Evolutionary conservation across 306 rosid species (phyloP).

Genomic region (Gastrolobium villosum): DNA sequence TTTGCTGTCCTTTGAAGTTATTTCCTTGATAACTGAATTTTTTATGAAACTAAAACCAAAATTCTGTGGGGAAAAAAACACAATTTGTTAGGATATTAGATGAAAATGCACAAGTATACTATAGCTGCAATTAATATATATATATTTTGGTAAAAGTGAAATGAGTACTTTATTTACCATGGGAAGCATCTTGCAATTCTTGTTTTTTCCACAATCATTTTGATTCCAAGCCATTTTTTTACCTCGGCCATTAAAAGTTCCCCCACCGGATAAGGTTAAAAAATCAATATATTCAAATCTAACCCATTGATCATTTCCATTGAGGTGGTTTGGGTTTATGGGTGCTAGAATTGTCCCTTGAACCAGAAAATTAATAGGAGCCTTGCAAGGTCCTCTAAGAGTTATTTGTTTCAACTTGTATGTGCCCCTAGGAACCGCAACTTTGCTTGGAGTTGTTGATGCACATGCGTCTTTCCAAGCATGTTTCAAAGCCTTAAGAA

Average conservation of each 20-base stretch:
- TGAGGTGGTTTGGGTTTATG: not conserved
- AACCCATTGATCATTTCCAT: constrained; percentile 23
- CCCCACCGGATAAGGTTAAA: not conserved
- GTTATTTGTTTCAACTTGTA: constrained; percentile 7
- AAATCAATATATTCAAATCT: constrained; percentile 22
- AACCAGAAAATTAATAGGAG: not conserved
- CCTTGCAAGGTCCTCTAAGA: constrained; percentile 25
- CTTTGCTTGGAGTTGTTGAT: constrained; percentile 25
- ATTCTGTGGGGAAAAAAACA: not conserved
- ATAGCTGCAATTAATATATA: not conserved
- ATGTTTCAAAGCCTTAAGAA: constrained; percentile 17
- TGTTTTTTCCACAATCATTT: not conserved
- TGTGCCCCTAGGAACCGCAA: not conserved
- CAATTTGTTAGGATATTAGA: not conserved
- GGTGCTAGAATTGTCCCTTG: constrained; percentile 17
- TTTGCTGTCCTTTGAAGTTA: constrained; percentile 38
- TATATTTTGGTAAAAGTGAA: no score
- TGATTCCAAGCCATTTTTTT: constrained; percentile 28
- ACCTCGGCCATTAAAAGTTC: constrained; percentile 30
- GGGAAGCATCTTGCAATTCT: not conserved
- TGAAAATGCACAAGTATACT: not conserved
- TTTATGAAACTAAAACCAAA: constrained; percentile 8
- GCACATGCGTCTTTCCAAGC: constrained; percentile 24
- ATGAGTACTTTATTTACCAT: constrained; percentile 1
- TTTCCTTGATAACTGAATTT: constrained; percentile 1